Conservation (phyloP, 2,329 filamentous ascomycete species). For the Xylariaceae sp. region DNA sequence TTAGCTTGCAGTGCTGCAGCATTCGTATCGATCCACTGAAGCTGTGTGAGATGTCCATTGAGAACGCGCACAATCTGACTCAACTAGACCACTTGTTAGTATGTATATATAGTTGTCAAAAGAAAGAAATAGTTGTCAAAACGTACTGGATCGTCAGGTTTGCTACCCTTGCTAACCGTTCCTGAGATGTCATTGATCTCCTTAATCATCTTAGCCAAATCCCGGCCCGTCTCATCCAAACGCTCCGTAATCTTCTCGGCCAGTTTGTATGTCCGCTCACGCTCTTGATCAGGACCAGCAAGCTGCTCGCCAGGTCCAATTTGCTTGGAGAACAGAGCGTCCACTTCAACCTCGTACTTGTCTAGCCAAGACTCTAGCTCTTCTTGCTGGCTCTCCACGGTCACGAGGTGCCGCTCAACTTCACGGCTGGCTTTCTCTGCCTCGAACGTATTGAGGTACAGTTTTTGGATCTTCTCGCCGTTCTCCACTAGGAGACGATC, state of each 20-base stretch:
- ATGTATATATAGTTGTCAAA: conserved; percentile 29
- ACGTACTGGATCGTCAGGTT: conserved; percentile 81
- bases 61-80: conserved; percentile 95
- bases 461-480: conserved; percentile 90
- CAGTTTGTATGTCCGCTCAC: conserved; percentile 93
- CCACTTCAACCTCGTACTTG: conserved; percentile 89
- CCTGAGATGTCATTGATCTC: conserved; percentile 96
- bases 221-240: conserved; percentile 91
- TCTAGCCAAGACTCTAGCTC: conserved; percentile 90
- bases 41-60: conserved; percentile 88
- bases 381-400: conserved; percentile 90
- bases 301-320: conserved; percentile 77
- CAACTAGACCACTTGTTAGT: conserved; percentile 61
- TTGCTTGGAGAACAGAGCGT: conserved; percentile 83
- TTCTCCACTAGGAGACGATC: conserved; percentile 93
- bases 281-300: conserved; percentile 90
- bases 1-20: conserved; percentile 82
- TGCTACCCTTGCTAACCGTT: conserved; percentile 85
- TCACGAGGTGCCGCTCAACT: conserved; percentile 88
- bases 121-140: conserved; percentile 1
- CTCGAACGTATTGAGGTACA: conserved; percentile 91
- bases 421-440: conserved; percentile 92
- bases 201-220: conserved; percentile 94
- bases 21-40: conserved; percentile 92
- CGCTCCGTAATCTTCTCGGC: conserved; percentile 92